These are phyloP conservation scores for Camellia oleifera DNA, from an alignment of 179 eudicot genomes.

Conservation along the genomic window DNA sequence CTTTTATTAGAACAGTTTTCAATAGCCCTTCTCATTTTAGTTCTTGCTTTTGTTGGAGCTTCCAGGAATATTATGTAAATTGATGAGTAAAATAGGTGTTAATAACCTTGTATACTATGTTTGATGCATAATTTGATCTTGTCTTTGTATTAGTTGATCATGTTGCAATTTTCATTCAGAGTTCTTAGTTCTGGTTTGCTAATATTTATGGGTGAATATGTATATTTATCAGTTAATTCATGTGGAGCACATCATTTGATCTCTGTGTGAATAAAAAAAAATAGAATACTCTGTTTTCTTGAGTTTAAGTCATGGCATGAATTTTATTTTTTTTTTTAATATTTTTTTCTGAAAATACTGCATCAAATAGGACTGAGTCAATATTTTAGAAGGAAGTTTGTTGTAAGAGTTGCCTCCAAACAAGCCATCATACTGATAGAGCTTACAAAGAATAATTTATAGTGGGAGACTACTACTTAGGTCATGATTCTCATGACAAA, in stretches of 20 bases:
- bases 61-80: neutral
- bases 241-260: neutral
- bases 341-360: neutral
- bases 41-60: neutral
- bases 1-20: neutral
- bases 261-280: no score
- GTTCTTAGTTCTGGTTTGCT: neutral
- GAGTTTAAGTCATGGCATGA: neutral
- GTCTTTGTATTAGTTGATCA: neutral
- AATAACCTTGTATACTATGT: no score
- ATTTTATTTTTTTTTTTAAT: no score
- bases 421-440: no score
- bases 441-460: neutral
- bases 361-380: neutral
- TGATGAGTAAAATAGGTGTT: neutral
- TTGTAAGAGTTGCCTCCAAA: neutral
- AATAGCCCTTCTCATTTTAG: neutral
- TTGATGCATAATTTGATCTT: neutral
- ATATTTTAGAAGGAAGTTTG: neutral
- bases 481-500: no score
- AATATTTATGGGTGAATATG: neutral
- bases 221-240: neutral
- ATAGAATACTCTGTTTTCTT: no score
- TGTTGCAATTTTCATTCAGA: neutral
- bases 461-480: no score